phyloP scores from a whole-genome alignment of 345 rosid species.

The Eutrema yunnanense region DNA sequence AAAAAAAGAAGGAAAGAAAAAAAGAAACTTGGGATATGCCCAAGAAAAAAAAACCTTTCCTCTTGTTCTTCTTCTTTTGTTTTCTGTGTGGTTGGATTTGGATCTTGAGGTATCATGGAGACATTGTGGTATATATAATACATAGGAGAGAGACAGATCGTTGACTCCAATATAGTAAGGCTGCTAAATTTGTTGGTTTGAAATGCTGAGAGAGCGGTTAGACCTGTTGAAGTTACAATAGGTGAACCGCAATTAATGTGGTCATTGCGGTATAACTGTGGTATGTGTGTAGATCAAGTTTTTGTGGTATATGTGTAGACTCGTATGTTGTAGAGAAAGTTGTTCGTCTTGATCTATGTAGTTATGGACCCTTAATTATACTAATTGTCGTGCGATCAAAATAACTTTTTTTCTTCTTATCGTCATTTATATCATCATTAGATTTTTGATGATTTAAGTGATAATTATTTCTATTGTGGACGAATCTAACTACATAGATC shows the following conservation, averaged over 20 bases:
- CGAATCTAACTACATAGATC: neutral
- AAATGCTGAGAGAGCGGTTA: constrained; percentile 2
- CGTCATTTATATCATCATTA: neutral
- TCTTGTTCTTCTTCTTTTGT: neutral
- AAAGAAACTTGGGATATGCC: constrained; percentile 29
- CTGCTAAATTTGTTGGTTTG: constrained; percentile 2
- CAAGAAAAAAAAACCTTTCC: constrained; percentile 22
- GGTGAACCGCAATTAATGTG: neutral
- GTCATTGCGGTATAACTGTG: neutral
- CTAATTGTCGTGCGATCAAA: neutral
- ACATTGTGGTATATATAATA: constrained; percentile 8
- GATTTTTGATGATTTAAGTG: neutral
- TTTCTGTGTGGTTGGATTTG: neutral
- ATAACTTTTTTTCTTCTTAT: neutral
- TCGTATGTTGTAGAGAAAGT: too few relatives aligned
- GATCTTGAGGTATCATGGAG: constrained; percentile 4
- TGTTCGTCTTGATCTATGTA: too few relatives aligned
- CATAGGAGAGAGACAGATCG: neutral
- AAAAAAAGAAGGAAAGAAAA: neutral
- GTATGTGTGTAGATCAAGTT: neutral
- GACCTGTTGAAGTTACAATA: neutral
- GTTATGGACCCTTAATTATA: neutral
- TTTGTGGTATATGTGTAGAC: neutral
- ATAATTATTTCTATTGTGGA: neutral
- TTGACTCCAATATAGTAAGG: constrained; percentile 3